A percentile compares a stretch with the other conserved stretches of the same genome.
Evolutionary conservation across 1,284 basidiomycete species (phyloP).

Genomic region (Ceratobasidium sp.): DNA sequence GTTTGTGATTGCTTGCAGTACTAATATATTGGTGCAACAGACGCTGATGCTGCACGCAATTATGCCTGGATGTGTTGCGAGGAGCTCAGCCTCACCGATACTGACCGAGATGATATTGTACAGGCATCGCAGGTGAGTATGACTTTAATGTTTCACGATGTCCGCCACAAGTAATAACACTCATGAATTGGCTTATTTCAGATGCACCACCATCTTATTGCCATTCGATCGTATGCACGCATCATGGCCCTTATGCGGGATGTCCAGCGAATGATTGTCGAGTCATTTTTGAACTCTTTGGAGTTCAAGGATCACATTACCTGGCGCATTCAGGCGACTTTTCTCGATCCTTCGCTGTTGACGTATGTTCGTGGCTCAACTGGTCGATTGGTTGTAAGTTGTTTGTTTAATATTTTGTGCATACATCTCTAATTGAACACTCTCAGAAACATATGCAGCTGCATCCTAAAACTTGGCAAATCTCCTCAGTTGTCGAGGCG

Average conservation of each 20-base stretch:
- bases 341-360: constrained; percentile 7
- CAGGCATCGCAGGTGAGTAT: constrained; percentile 15
- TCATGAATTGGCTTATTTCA: background rate
- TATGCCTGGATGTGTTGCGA: constrained; percentile 28
- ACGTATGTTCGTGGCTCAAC: constrained; percentile 22
- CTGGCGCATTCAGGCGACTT: constrained; percentile 15
- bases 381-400: constrained; percentile 18
- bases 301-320: constrained; percentile 32
- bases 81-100: constrained; percentile 21
- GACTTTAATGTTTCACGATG: no score
- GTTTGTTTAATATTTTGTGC: background rate
- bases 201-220: constrained; percentile 17
- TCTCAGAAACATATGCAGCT: constrained; percentile 36
- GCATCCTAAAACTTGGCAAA: constrained; percentile 19
- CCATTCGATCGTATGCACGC: constrained; percentile 18
- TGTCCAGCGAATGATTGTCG: background rate
- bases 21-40: no score
- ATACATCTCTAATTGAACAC: background rate
- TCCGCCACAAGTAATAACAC: background rate
- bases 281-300: constrained; percentile 19
- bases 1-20: no score
- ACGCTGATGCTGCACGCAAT: background rate
- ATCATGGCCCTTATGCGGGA: constrained; percentile 8
- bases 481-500: constrained; percentile 24
- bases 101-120: constrained; percentile 10